Evolutionary conservation across 129 eudicot genomes (phyloP), one percentile per base, ranked within the genome.

Genomic region (Helichrysum umbraculigerum): DNA sequence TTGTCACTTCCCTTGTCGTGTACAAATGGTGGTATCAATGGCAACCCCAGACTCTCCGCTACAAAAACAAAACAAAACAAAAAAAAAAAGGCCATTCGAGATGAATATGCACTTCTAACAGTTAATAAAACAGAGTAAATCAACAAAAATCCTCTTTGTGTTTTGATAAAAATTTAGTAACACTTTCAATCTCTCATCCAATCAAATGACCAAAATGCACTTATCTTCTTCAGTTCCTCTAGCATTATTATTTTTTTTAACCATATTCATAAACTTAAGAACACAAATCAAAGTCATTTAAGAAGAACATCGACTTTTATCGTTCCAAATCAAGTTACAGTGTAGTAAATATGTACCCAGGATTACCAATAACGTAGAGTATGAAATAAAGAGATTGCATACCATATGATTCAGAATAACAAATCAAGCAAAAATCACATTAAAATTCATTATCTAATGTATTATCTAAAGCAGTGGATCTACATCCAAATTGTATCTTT

Each of bases 21-120:
- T 33, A 58, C 54, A 78, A 54, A 82, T 22, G 86, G 86, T 5
- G 79, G 82, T 20, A 82, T 32, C 17, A 77, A 78, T 11, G 82
- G 80, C 41, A 82, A 62, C 8, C 76, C 83, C 19, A 77, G 71
- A 44, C 72, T 56, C 77, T 78, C 75, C 34, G 83, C 83, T 77
- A 56, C 77, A 66, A 41, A 57, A n/a, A n/a, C n/a, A n/a, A 57
- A 57, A 14, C 0, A 5, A 15, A 44, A 25, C 30, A 3, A 2
- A 3, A 44, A n/a, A n/a, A n/a, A n/a, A 44, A 3, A 0, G 52
- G 16, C 50, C 61, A 11, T 25, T 25, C 2, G 28, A 9, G 15
- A 37, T 3, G 3, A 30, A 0, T 62, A 7, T 16, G 37, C 15
- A 22, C n/a, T 10, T 3, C 34, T 6, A 57, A 14, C 12, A 9